A percentile compares a stretch with the other conserved stretches of the same genome.
phyloP scores from a whole-genome alignment of 2,329 filamentous ascomycete species.

The Talaromyces sp. region DNA sequence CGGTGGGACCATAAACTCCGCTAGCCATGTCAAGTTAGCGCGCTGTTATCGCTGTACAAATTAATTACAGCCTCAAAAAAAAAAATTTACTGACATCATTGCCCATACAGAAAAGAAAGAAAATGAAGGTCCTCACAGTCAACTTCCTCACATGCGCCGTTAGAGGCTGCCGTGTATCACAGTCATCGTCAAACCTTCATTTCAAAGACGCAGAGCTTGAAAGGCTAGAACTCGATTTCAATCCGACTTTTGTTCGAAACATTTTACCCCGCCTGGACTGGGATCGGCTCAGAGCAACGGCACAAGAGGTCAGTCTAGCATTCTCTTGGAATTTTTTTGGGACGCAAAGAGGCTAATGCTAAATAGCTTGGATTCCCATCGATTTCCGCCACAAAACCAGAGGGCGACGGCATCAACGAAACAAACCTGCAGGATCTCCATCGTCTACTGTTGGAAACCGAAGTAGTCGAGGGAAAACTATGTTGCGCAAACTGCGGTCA shows the following conservation, averaged over 20 bases:
- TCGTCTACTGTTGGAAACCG: conserved; percentile 77
- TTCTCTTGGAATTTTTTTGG: neutral
- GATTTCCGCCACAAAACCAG: conserved; percentile 61
- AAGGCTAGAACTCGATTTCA: conserved; percentile 74
- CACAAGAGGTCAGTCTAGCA: conserved; percentile 52
- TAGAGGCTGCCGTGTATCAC: conserved; percentile 82
- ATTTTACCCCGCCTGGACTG: conserved; percentile 85
- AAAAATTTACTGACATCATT: neutral
- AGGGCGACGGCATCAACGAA: conserved; percentile 61
- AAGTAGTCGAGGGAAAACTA: conserved; percentile 80
- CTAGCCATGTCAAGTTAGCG: neutral
- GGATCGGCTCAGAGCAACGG: conserved; percentile 69
- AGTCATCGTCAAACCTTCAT: conserved; percentile 81
- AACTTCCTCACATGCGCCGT: conserved; percentile 97
- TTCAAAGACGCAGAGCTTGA: conserved; percentile 89
- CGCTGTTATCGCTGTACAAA: neutral
- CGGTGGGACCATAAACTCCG: neutral
- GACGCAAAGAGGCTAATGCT: neutral
- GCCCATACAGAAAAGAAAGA: neutral
- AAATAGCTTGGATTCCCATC: conserved; percentile 70
- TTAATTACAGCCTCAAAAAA: neutral
- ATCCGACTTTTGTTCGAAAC: conserved; percentile 74
- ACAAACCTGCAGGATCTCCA: conserved; percentile 74
- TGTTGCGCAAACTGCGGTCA: conserved; percentile 89
- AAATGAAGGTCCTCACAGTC: conserved; percentile 90